Conservation (phyloP, 1,284 basidiomycete species). For the Ustilago trichophora region DNA sequence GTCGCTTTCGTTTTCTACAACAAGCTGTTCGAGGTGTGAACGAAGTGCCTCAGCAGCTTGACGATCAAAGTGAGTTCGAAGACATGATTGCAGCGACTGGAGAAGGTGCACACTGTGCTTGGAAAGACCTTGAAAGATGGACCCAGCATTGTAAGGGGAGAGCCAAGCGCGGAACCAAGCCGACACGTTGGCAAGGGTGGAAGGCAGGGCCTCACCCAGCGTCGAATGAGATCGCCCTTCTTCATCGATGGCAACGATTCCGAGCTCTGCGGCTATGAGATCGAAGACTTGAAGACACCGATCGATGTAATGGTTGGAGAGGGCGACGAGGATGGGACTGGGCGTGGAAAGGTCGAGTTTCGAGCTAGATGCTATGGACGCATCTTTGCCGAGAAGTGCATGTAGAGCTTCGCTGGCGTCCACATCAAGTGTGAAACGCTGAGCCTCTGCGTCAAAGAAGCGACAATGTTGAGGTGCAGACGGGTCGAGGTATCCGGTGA, state of each 20-base stretch:
- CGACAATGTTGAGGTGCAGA: slow-evolving; percentile 4
- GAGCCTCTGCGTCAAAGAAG: slow-evolving; percentile 4
- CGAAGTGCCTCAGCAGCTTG: slow-evolving; percentile 9
- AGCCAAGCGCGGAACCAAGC: slow-evolving; percentile 32
- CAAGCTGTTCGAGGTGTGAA: slow-evolving; percentile 14
- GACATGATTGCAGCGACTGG: slow-evolving; percentile 12
- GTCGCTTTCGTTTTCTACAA: not conserved
- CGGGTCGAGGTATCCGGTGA: slow-evolving; percentile 22
- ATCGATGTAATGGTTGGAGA: slow-evolving; percentile 23
- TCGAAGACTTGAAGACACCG: slow-evolving; percentile 11
- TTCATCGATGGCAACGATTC: not conserved
- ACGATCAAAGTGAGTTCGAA: slow-evolving; percentile 17
- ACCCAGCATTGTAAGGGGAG: slow-evolving; percentile 12
- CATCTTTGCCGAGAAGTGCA: slow-evolving; percentile 4
- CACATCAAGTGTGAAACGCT: not conserved
- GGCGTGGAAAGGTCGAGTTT: slow-evolving; percentile 13
- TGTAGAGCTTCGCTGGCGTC: not conserved
- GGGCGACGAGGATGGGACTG: slow-evolving; percentile 16
- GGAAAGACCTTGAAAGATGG: slow-evolving; percentile 15
- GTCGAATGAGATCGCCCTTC: not conserved
- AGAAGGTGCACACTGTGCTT: slow-evolving; percentile 4
- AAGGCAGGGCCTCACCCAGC: slow-evolving; percentile 4
- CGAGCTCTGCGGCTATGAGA: slow-evolving; percentile 1
- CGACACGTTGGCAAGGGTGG: slow-evolving; percentile 6
- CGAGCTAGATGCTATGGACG: slow-evolving; percentile 16